Percentiles rank a stretch among this genome's conserved stretches.
Evolutionary conservation across 2,329 filamentous ascomycete species (phyloP).

Genomic region (Ascochyta koolunga): DNA sequence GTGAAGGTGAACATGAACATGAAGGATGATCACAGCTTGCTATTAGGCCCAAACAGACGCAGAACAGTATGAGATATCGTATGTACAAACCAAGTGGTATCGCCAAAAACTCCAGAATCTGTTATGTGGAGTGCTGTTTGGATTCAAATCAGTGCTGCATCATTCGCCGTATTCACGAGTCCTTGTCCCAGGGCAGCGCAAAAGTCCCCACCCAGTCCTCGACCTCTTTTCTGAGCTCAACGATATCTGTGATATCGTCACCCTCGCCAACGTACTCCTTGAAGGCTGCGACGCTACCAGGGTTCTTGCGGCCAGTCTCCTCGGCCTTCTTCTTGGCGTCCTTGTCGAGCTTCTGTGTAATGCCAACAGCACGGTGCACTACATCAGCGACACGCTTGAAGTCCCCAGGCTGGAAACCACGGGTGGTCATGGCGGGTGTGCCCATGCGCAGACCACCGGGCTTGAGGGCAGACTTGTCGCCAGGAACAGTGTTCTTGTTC

Average conservation of each 20-base stretch:
- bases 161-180: not conserved
- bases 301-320: constrained; percentile 46
- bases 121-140: constrained; percentile 19
- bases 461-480: constrained; percentile 95
- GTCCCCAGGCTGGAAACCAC: constrained; percentile 90
- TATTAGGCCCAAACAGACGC: constrained; percentile 14
- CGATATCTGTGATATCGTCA: constrained; percentile 50
- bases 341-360: constrained; percentile 51
- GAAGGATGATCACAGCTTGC: not conserved
- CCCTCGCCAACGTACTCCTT: constrained; percentile 51
- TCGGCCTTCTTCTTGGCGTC: constrained; percentile 48
- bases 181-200: constrained; percentile 49
- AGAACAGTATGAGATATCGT: constrained; percentile 15
- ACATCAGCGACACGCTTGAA: constrained; percentile 71
- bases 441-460: constrained; percentile 95
- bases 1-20: constrained; percentile 11
- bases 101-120: constrained; percentile 25
- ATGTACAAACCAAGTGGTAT: constrained; percentile 23
- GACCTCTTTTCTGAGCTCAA: constrained; percentile 49
- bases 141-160: constrained; percentile 5
- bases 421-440: constrained; percentile 94
- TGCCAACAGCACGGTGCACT: constrained; percentile 50
- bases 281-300: constrained; percentile 48
- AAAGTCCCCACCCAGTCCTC: constrained; percentile 52
- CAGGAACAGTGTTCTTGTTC: constrained; percentile 99